phyloP scores from a whole-genome alignment of 495 filamentous ascomycete species.

The Penicillium goetzii region DNA sequence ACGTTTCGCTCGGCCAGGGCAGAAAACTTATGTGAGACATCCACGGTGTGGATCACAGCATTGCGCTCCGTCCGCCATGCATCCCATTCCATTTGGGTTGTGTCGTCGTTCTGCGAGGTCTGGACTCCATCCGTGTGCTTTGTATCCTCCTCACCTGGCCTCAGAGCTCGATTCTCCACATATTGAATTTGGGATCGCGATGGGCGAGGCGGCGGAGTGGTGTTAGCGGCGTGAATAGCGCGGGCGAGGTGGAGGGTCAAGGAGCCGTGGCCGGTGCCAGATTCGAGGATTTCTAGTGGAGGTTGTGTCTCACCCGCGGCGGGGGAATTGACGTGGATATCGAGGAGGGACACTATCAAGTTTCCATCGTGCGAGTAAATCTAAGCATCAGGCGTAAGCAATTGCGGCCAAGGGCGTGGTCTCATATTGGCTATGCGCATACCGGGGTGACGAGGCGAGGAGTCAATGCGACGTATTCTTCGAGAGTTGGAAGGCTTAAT shows the following conservation, averaged over 20 bases:
- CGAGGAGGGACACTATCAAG: slow-evolving; percentile 72
- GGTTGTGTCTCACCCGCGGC: slow-evolving; percentile 30
- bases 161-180: slow-evolving; percentile 33
- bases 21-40: slow-evolving; percentile 61
- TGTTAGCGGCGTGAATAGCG: slow-evolving; percentile 76
- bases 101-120: slow-evolving; percentile 3
- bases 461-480: slow-evolving; percentile 68
- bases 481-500: slow-evolving; percentile 65
- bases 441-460: slow-evolving; percentile 74
- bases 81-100: slow-evolving; percentile 35
- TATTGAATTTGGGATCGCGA: slow-evolving; percentile 42
- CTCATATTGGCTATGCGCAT: slow-evolving; percentile 30
- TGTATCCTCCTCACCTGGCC: slow-evolving; percentile 30
- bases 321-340: slow-evolving; percentile 62
- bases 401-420: slow-evolving; percentile 1
- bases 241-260: slow-evolving; percentile 73
- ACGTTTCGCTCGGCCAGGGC: slow-evolving; percentile 63
- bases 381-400: slow-evolving; percentile 46
- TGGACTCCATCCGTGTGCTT: slow-evolving; percentile 5
- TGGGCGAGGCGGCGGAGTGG: slow-evolving; percentile 42
- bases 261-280: slow-evolving; percentile 78
- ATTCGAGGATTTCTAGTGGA: slow-evolving; percentile 73
- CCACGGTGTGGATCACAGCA: slow-evolving; percentile 73
- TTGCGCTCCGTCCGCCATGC: slow-evolving; percentile 56
- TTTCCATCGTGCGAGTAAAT: slow-evolving; percentile 75